These are phyloP conservation scores for Leccinum variicolor DNA, from an alignment of 768 basidiomycete genomes.

Conservation along the genomic window DNA sequence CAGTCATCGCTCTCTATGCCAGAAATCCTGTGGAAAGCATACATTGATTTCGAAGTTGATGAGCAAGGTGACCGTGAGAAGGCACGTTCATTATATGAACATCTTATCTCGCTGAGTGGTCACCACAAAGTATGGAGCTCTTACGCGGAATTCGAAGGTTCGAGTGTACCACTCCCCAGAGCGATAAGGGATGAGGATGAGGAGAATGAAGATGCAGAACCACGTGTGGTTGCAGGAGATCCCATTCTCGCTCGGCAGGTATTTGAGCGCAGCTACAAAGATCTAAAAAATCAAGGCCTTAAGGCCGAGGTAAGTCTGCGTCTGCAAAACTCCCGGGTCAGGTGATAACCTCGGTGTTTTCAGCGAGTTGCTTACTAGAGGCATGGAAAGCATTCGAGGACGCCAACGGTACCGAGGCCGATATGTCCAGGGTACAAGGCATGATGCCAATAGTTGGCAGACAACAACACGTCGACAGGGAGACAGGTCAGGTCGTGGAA, in stretches of 20 bases:
- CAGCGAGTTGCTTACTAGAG: slow-evolving; percentile 90
- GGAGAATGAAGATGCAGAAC: slow-evolving; percentile 46
- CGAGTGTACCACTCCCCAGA: slow-evolving; percentile 62
- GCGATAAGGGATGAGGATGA: slow-evolving; percentile 71
- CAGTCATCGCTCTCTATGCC: slow-evolving; percentile 92
- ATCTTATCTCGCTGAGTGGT: slow-evolving; percentile 78
- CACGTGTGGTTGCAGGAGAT: slow-evolving; percentile 70
- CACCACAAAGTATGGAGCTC: slow-evolving; percentile 98
- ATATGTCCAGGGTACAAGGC: slow-evolving; percentile 77
- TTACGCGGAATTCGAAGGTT: slow-evolving; percentile 89
- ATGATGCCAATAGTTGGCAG: slow-evolving; percentile 94
- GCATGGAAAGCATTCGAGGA: slow-evolving; percentile 96
- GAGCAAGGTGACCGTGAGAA: slow-evolving; percentile 84
- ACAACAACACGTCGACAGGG: slow-evolving; percentile 76
- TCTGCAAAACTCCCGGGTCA: not conserved
- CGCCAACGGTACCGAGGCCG: slow-evolving; percentile 65
- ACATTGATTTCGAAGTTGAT: slow-evolving; percentile 94
- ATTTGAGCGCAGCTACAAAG: slow-evolving; percentile 85
- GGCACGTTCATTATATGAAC: slow-evolving; percentile 84
- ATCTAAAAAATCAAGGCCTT: slow-evolving; percentile 73
- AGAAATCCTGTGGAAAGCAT: slow-evolving; percentile 91
- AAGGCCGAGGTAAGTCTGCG: slow-evolving; percentile 76
- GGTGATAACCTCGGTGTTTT: slow-evolving; percentile 3
- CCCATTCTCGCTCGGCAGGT: slow-evolving; percentile 65
- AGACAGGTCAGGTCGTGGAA: slow-evolving; percentile 84